Base-by-base conservation (phyloP, 2,329 filamentous ascomycete species). In the Talaromyces pinophilus region DNA sequence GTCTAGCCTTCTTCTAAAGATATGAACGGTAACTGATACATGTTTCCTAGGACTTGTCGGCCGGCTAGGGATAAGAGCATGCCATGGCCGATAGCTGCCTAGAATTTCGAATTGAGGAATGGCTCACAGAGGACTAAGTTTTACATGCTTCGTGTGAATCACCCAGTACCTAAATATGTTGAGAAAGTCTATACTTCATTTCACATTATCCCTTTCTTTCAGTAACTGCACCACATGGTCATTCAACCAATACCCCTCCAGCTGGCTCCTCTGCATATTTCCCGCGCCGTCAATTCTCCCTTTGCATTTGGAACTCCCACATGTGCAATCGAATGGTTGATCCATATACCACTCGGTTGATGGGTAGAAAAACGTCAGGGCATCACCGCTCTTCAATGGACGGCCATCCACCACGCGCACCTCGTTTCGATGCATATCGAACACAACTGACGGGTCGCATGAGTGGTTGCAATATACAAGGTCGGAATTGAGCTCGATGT, bases 241-340 rank as follows among this genome's bases (percentile, higher is more conserved):
- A 52, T 52, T 52, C 48, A 52, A 52, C 48, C 48, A 52, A 17
- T 52, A 52, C 13, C 13, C 22, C 5, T 30, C 15, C 6, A 52
- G 25, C 22, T 28, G 22, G 25, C 5, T 28, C 11, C 22, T 30
- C 13, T 17, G 11, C 48, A 52, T 52, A 30, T 52, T 30, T 28
- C 13, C 25, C 22, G 30, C n/a, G 17, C 52, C 52, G 5, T 35
- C 30, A 28, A 55, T 35, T 4, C 30, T n/a, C 5, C 52, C 52
- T 35, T 19, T 19, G 30, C 52, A 55, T 11, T 38, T 38, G 3
- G 17, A 13, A n/a, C 10, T 19, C 11, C 52, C 52, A 28, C 57
- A 60, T 22, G 17, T 42, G 38, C 35, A 60, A 17, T 60, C 22
- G 57, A 60, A 60, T 15, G 57, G 40, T 38, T 60, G 57, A 15